A percentile compares a stretch with the other conserved stretches of the same genome.
Evolutionary conservation across 192 early-diverging fungal genomes (phyloP).

Genomic region (Coemansia sp.): DNA sequence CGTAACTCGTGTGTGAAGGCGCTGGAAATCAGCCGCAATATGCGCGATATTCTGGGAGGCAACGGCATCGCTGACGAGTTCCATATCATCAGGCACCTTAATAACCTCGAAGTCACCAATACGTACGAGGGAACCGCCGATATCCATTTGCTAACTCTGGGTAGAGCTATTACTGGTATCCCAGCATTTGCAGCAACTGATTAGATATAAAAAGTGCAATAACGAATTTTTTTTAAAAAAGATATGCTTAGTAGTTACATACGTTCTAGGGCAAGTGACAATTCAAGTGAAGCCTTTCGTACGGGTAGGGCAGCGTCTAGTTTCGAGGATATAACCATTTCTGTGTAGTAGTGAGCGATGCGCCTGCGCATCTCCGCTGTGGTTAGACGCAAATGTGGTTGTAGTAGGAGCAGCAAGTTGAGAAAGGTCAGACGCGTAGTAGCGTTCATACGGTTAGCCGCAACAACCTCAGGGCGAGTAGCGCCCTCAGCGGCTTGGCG

Average conservation of each 20-base stretch:
- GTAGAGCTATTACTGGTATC: slow-evolving; percentile 93
- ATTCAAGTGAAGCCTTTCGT: slow-evolving; percentile 51
- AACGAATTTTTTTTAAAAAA: neutral
- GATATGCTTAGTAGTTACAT: slow-evolving; percentile 22
- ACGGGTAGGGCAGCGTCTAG: slow-evolving; percentile 51
- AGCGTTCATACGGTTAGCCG: slow-evolving; percentile 53
- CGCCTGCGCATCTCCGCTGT: slow-evolving; percentile 37
- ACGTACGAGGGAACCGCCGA: slow-evolving; percentile 99
- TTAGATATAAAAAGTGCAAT: neutral
- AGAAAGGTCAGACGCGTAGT: slow-evolving; percentile 56
- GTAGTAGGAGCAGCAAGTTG: slow-evolving; percentile 46
- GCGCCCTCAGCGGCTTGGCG: slow-evolving; percentile 1
- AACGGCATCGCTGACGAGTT: slow-evolving; percentile 97
- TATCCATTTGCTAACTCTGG: slow-evolving; percentile 92
- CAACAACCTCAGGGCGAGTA: slow-evolving; percentile 46
- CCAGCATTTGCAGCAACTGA: slow-evolving; percentile 63
- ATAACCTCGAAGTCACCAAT: slow-evolving; percentile 91
- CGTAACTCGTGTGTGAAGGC: slow-evolving; percentile 96
- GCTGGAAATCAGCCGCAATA: slow-evolving; percentile 86
- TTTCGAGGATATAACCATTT: slow-evolving; percentile 51
- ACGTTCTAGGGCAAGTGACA: slow-evolving; percentile 45
- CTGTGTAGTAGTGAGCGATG: slow-evolving; percentile 40
- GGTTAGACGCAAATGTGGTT: slow-evolving; percentile 35
- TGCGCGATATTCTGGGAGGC: slow-evolving; percentile 93
- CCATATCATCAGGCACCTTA: slow-evolving; percentile 93